Evolutionary conservation across 306 rosid species (phyloP).

Genomic region (Acacia melanoxylon): DNA sequence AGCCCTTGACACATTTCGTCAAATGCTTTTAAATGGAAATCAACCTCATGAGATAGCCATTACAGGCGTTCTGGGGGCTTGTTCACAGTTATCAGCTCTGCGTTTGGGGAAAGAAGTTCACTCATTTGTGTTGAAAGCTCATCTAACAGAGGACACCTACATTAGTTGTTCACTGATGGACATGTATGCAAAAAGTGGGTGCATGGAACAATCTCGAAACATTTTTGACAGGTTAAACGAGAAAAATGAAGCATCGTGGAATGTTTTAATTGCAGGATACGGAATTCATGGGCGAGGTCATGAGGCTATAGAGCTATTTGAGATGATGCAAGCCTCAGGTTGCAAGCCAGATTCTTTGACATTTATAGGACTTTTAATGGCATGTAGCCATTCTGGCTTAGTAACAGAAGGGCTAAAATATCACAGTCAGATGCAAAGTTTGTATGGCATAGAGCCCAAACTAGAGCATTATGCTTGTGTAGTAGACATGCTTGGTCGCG

Average conservation of each 20-base stretch:
- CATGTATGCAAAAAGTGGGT: constrained; percentile 88
- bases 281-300: constrained; percentile 79
- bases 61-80: constrained; percentile 59
- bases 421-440: constrained; percentile 58
- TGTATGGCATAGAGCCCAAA: constrained; percentile 57
- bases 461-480: constrained; percentile 82
- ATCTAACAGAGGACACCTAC: constrained; percentile 47
- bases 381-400: constrained; percentile 82
- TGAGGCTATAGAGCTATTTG: constrained; percentile 67
- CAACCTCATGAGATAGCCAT: constrained; percentile 50
- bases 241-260: constrained; percentile 70
- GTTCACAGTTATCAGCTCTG: constrained; percentile 65
- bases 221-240: constrained; percentile 48
- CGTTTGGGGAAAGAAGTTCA: constrained; percentile 75
- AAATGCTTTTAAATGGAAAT: constrained; percentile 53
- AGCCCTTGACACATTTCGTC: constrained; percentile 58
- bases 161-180: constrained; percentile 74
- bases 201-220: constrained; percentile 58
- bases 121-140: constrained; percentile 57
- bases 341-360: constrained; percentile 68
- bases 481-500: constrained; percentile 78
- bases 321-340: constrained; percentile 53
- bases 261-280: constrained; percentile 73
- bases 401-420: constrained; percentile 61
- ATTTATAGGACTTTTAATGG: constrained; percentile 70